These are phyloP conservation scores for Rhizopus arrhizus DNA, from an alignment of 371 early-diverging fungal genomes.

Conservation along the genomic window DNA sequence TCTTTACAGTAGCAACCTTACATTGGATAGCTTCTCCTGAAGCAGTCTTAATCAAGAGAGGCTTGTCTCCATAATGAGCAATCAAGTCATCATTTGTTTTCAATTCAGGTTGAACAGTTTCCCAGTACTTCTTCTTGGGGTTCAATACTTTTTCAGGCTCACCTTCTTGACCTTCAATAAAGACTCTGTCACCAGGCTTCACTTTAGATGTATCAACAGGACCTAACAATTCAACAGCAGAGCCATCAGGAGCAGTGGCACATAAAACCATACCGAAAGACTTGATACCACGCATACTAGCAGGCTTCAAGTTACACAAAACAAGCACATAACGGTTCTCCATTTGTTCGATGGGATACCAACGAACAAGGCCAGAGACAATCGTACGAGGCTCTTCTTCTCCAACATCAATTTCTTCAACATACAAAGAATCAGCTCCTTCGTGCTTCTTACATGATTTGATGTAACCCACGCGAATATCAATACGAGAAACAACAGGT, in stretches of 20 bases:
- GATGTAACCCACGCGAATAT: conserved; percentile 92
- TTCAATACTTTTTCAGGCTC: conserved; percentile 87
- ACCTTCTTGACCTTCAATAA: conserved; percentile 88
- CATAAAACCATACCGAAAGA: conserved; percentile 95
- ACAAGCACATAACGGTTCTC: conserved; percentile 53
- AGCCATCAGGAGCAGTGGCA: conserved; percentile 83
- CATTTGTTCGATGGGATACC: conserved; percentile 88
- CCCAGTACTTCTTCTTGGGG: conserved; percentile 98
- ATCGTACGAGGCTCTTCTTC: conserved; percentile 85
- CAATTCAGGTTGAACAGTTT: conserved; percentile 93
- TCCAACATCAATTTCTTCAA: conserved; percentile 92
- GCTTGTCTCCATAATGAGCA: conserved; percentile 72
- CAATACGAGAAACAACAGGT: conserved; percentile 78
- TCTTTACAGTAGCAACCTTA: conserved; percentile 63
- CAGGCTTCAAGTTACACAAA: conserved; percentile 90
- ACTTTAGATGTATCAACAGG: conserved; percentile 81
- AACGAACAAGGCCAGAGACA: conserved; percentile 92
- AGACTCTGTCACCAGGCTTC: conserved; percentile 88
- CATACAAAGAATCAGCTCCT: conserved; percentile 92
- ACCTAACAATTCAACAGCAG: conserved; percentile 86
- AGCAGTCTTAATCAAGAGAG: conserved; percentile 59
- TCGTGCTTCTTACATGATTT: conserved; percentile 84
- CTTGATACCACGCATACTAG: conserved; percentile 93
- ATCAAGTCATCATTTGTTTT: conserved; percentile 77
- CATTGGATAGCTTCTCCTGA: conserved; percentile 63